Base-by-base conservation (phyloP, 2,329 filamentous ascomycete genomes). In the Phialocephala subalpina region DNA sequence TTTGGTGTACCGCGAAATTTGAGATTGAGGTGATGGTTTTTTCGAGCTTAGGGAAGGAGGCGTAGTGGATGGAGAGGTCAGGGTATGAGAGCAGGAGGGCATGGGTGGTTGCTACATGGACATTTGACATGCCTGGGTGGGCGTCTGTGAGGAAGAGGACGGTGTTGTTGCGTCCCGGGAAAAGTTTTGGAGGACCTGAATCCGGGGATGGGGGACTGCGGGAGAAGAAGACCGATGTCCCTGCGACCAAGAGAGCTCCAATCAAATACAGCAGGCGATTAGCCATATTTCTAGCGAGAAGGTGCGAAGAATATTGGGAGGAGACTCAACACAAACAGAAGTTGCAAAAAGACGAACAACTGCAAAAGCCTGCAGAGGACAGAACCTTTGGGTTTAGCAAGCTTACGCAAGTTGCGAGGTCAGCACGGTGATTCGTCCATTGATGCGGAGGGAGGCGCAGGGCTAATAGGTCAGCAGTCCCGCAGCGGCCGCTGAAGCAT, bases 41-140 rank as follows among this genome's bases (percentile, higher is more conserved):
- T n/a, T 49, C 45, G 3, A 49, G 20, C 20, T 73, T 72, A 0
- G 68, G 63, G 65, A 81, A 82, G 0, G 82, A 81, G 1, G 77
- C 81, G 29, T 82, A 75, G 64, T 83, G 81, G 6, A 83, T 69
- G 27, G 80, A 74, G 25, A 80, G 72, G 9, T 78, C 66, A 2
- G 74, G 74, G 18, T 77, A 72, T 8, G 73, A 69, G 22, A 55
- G 29, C 1, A 80, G 66, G 0, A 83, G 74, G 22, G 79, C 79
- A 29, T 80, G 74, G 6, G 73, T 73, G 0, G 79, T 77, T 12
- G 81, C 81, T 6, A 84, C 68, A 40, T 80, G 74, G 27, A 82
- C 78, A 68, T 82, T 83, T n/a, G 79, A 77, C 58, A 82, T 78
- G 8, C 82, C 82, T 57, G 77, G 76, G 58, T 83, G 81, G 35